phyloP scores from a whole-genome alignment of 768 basidiomycete genomes.

The Tricholoma bakamatsutake region DNA sequence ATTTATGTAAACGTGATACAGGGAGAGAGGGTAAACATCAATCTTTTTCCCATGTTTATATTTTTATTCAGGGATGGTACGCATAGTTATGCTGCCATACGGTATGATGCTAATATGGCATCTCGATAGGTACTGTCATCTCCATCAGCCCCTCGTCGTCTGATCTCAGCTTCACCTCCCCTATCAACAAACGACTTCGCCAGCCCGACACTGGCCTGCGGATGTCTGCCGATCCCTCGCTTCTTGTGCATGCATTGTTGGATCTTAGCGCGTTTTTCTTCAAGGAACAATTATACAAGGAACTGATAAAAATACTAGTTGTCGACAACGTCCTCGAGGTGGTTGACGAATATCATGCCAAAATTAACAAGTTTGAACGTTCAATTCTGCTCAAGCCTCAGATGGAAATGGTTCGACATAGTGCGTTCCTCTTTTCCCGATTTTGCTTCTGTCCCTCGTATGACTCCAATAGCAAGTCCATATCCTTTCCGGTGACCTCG shows the following conservation, averaged over 20 bases:
- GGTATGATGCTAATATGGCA: background rate
- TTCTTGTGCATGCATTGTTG: slow-evolving; percentile 64
- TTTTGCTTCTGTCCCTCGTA: background rate
- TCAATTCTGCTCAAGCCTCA: slow-evolving; percentile 53
- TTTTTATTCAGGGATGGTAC: slow-evolving; percentile 59
- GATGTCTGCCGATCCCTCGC: slow-evolving; percentile 56
- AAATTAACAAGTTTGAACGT: slow-evolving; percentile 56
- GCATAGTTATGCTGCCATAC: background rate
- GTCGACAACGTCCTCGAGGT: slow-evolving; percentile 67
- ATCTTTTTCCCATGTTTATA: slow-evolving; percentile 55
- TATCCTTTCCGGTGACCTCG: slow-evolving; percentile 70
- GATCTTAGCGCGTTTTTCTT: slow-evolving; percentile 40
- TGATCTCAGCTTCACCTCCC: slow-evolving; percentile 40
- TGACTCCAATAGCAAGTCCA: slow-evolving; percentile 44
- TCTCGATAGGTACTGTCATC: slow-evolving; percentile 45
- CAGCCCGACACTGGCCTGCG: slow-evolving; percentile 56
- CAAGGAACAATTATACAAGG: background rate
- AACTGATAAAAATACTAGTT: slow-evolving; percentile 28
- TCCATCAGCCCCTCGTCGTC: slow-evolving; percentile 42
- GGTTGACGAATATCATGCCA: slow-evolving; percentile 61
- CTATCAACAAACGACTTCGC: slow-evolving; percentile 52
- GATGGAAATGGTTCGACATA: slow-evolving; percentile 52
- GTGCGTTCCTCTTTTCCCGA: slow-evolving; percentile 31
- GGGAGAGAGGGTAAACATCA: slow-evolving; percentile 50
- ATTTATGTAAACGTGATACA: slow-evolving; percentile 1